Conservation (phyloP, 768 basidiomycete genomes). For the Suillus subaureus region DNA sequence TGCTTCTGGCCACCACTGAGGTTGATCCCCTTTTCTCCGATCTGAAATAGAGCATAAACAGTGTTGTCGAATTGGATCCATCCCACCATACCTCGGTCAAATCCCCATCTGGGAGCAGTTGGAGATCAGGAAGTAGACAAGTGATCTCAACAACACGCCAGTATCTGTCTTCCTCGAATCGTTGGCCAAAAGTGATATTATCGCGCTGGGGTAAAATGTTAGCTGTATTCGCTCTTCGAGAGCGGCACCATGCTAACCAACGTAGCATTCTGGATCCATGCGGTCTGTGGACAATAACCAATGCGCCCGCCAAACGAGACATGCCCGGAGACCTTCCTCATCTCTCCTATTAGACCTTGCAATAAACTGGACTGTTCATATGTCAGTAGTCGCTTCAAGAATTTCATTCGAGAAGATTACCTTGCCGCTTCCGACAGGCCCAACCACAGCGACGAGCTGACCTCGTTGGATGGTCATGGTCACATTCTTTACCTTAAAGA, state of each 20-base stretch:
- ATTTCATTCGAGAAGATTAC: slow-evolving; percentile 22
- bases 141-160: slow-evolving; percentile 63
- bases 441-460: slow-evolving; percentile 61
- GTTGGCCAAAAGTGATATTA: slow-evolving; percentile 68
- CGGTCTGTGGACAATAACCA: slow-evolving; percentile 72
- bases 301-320: slow-evolving; percentile 66
- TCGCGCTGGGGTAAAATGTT: slow-evolving; percentile 45
- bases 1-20: slow-evolving; percentile 69
- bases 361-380: slow-evolving; percentile 50
- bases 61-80: not conserved
- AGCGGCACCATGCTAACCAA: slow-evolving; percentile 36
- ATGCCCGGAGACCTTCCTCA: slow-evolving; percentile 55
- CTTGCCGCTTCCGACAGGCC: slow-evolving; percentile 73
- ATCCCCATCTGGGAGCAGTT: slow-evolving; percentile 69
- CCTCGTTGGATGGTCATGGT: slow-evolving; percentile 59
- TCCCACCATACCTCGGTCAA: slow-evolving; percentile 59
- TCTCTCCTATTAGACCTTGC: slow-evolving; percentile 71
- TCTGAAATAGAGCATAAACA: slow-evolving; percentile 37
- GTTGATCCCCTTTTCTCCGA: slow-evolving; percentile 73
- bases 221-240: not conserved
- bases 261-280: slow-evolving; percentile 76
- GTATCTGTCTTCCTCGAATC: slow-evolving; percentile 64
- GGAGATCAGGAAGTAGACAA: slow-evolving; percentile 63
- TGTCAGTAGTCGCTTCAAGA: not conserved
- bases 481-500: slow-evolving; percentile 53